A percentile compares a stretch with the other conserved stretches of the same genome.
Evolutionary conservation across 1,284 basidiomycete species (phyloP).

Genomic region (Pseudozyma hubeiensis): DNA sequence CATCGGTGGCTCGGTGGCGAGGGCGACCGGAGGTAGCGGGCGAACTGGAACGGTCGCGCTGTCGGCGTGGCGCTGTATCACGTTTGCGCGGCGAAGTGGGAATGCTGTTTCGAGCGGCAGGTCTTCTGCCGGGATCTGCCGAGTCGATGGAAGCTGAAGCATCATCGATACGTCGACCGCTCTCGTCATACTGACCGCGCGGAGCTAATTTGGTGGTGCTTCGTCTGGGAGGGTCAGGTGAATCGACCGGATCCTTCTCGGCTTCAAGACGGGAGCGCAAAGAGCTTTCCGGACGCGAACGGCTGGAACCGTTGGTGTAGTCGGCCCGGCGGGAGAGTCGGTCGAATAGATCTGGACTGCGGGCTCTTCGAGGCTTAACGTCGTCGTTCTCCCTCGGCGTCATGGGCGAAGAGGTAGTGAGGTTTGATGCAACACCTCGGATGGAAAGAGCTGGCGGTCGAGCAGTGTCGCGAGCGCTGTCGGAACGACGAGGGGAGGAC

Average conservation of each 20-base stretch:
- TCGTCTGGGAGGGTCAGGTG: slow-evolving; percentile 10
- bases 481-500: slow-evolving; percentile 18
- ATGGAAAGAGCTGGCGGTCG: slow-evolving; percentile 26
- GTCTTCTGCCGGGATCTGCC: slow-evolving; percentile 4
- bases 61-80: slow-evolving; percentile 3
- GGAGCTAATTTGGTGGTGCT: slow-evolving; percentile 29
- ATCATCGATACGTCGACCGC: slow-evolving; percentile 31
- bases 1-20: slow-evolving; percentile 6
- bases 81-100: slow-evolving; percentile 28
- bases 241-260: not conserved
- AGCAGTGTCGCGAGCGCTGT: slow-evolving; percentile 10
- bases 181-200: slow-evolving; percentile 34
- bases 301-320: slow-evolving; percentile 18
- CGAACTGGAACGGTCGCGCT: slow-evolving; percentile 24
- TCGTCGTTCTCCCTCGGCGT: slow-evolving; percentile 6
- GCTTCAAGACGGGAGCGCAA: slow-evolving; percentile 23
- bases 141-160: slow-evolving; percentile 1
- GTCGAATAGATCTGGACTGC: slow-evolving; percentile 37
- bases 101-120: slow-evolving; percentile 10
- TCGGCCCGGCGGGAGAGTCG: slow-evolving; percentile 24
- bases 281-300: slow-evolving; percentile 11
- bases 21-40: slow-evolving; percentile 6
- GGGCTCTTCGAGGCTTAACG: slow-evolving; percentile 7
- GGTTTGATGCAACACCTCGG: slow-evolving; percentile 31
- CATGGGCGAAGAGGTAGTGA: slow-evolving; percentile 10